A percentile compares a stretch with the other conserved stretches of the same genome.
phyloP scores from a whole-genome alignment of 2,329 filamentous ascomycete species.

The Botryotinia convoluta region DNA sequence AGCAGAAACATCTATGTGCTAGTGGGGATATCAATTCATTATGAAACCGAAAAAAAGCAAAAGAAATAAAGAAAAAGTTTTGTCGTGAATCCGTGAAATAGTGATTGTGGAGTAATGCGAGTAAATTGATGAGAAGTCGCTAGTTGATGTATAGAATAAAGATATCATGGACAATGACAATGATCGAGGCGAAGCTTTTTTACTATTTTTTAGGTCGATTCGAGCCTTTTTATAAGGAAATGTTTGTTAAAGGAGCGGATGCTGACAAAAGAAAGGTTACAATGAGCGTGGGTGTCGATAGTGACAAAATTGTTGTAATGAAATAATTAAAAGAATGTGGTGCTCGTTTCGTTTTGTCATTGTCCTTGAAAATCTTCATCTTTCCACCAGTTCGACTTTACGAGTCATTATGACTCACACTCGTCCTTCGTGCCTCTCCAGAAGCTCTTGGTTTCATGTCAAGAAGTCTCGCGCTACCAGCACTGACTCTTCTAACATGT shows the following conservation, averaged over 20 bases:
- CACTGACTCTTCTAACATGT: slow-evolving; percentile 70
- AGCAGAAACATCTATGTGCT: slow-evolving; percentile 30
- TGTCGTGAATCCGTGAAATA: not conserved
- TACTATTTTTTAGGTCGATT: not conserved
- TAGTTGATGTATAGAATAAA: not conserved
- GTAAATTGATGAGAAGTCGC: not conserved
- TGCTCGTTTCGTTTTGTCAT: slow-evolving; percentile 34
- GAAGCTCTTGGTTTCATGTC: slow-evolving; percentile 60
- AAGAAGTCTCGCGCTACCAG: slow-evolving; percentile 72
- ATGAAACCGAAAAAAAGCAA: slow-evolving; percentile 17
- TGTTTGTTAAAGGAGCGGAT: slow-evolving; percentile 35
- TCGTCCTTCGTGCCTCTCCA: slow-evolving; percentile 47
- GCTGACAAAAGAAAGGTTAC: slow-evolving; percentile 32
- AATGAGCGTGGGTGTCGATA: slow-evolving; percentile 38
- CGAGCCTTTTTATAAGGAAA: slow-evolving; percentile 34
- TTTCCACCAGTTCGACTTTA: slow-evolving; percentile 4
- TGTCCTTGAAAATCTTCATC: slow-evolving; percentile 21
- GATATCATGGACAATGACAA: slow-evolving; percentile 15
- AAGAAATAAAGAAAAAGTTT: not conserved
- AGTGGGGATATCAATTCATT: slow-evolving; percentile 28
- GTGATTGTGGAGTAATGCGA: not conserved
- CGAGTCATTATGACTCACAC: slow-evolving; percentile 26
- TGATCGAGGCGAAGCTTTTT: slow-evolving; percentile 11
- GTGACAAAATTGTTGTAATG: slow-evolving; percentile 24
- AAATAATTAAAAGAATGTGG: slow-evolving; percentile 36